Evolutionary conservation across 2,329 filamentous ascomycete genomes (phyloP).

Genomic region (Madurella fahalii): DNA sequence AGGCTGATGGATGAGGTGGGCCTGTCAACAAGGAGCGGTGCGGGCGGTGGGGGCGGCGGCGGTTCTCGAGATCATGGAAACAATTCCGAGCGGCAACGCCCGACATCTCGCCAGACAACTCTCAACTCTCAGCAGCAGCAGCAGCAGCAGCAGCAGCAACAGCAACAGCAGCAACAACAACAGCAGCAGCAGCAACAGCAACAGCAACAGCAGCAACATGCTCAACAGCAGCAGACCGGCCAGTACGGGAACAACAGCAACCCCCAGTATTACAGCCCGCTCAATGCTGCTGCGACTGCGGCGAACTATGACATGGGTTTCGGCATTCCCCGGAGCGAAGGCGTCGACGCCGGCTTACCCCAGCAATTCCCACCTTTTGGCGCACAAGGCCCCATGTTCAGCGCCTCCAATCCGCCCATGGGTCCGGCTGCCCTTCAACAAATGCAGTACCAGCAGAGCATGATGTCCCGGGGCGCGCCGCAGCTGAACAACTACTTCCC

Average conservation of each 20-base stretch:
- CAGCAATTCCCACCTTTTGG: constrained; percentile 48
- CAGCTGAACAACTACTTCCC: constrained; percentile 56
- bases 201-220: neutral
- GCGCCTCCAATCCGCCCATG: constrained; percentile 42
- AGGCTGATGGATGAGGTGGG: constrained; percentile 98
- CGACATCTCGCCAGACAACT: constrained; percentile 53
- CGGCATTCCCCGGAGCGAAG: constrained; percentile 49
- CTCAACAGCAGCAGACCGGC: constrained; percentile 19
- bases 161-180: constrained; percentile 27
- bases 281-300: constrained; percentile 39
- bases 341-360: constrained; percentile 46
- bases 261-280: constrained; percentile 52
- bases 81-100: constrained; percentile 48
- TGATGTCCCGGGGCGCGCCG: constrained; percentile 51
- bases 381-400: constrained; percentile 51
- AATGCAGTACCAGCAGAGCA: constrained; percentile 56
- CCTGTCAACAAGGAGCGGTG: constrained; percentile 62
- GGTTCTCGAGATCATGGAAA: constrained; percentile 44
- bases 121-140: constrained; percentile 37
- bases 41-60: constrained; percentile 36
- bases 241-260: constrained; percentile 22
- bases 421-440: constrained; percentile 49
- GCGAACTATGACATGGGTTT: constrained; percentile 51
- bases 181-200: constrained; percentile 18
- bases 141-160: constrained; percentile 29